These are phyloP conservation scores for Penicillium paxilli DNA, from an alignment of 495 filamentous ascomycete species.

Conservation along the genomic window DNA sequence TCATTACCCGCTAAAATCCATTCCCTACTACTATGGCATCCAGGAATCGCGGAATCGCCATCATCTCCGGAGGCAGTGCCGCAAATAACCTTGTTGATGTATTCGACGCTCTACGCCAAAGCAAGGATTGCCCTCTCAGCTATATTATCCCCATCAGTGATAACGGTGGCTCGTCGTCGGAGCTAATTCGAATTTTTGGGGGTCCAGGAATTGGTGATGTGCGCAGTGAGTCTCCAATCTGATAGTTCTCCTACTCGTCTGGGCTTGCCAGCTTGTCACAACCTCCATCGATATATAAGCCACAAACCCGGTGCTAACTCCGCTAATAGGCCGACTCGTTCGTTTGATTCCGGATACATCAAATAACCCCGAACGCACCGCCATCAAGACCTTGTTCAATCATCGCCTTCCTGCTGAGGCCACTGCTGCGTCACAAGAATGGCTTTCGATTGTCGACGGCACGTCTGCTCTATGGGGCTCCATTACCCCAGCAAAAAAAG, in stretches of 20 bases:
- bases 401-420: constrained; percentile 67
- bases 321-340: constrained; percentile 72
- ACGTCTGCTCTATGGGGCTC: constrained; percentile 70
- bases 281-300: too few species aligned
- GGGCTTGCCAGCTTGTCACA: background rate
- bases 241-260: background rate
- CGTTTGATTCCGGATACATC: constrained; percentile 78
- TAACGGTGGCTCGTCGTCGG: constrained; percentile 90
- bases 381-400: constrained; percentile 82
- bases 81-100: constrained; percentile 94
- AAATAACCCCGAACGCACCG: constrained; percentile 60
- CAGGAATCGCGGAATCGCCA: constrained; percentile 63
- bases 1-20: background rate
- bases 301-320: constrained; percentile 4
- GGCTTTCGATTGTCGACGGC: constrained; percentile 87
- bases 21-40: constrained; percentile 8
- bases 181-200: constrained; percentile 89
- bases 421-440: constrained; percentile 55
- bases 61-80: constrained; percentile 87
- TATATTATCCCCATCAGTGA: constrained; percentile 94
- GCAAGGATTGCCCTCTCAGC: constrained; percentile 66
- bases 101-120: constrained; percentile 72
- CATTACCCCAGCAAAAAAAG: constrained; percentile 81
- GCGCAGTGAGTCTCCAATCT: constrained; percentile 61
- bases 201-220: constrained; percentile 93